Evolutionary conservation across 768 basidiomycete species (phyloP).

Genomic region (Lactarius tabidus): DNA sequence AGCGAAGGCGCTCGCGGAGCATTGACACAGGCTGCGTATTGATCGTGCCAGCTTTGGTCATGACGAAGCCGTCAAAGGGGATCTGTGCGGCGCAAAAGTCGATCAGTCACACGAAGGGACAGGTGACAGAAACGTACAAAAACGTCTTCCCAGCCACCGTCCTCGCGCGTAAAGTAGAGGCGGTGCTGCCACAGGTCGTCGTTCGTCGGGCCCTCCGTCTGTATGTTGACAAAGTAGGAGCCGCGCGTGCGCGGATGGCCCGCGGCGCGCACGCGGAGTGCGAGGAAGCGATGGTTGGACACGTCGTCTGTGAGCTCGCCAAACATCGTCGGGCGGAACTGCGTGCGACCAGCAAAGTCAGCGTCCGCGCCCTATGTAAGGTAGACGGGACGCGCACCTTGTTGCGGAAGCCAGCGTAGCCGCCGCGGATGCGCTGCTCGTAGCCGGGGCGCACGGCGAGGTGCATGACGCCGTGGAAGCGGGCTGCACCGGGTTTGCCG

Average conservation of each 20-base stretch:
- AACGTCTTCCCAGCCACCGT: conserved; percentile 76
- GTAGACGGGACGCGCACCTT: conserved; percentile 43
- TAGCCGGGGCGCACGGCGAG: conserved; percentile 63
- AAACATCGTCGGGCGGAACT: conserved; percentile 80
- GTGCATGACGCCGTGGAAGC: conserved; percentile 80
- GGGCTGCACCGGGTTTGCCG: conserved; percentile 45
- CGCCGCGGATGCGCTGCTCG: conserved; percentile 67
- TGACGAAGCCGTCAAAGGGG: conserved; percentile 71
- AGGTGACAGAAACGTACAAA: conserved; percentile 49
- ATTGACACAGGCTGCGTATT: conserved; percentile 70
- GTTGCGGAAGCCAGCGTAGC: conserved; percentile 89
- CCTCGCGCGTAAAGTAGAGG: conserved; percentile 66
- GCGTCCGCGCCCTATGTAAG: not conserved
- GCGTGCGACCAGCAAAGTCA: not conserved
- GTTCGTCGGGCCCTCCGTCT: conserved; percentile 76
- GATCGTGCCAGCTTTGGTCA: conserved; percentile 70
- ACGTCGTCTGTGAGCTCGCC: conserved; percentile 85
- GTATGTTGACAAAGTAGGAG: conserved; percentile 92
- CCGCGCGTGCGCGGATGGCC: conserved; percentile 74
- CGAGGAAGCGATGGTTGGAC: conserved; percentile 74
- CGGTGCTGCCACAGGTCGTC: conserved; percentile 95
- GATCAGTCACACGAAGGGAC: conserved; percentile 6
- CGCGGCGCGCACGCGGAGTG: conserved; percentile 69
- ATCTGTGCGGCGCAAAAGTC: conserved; percentile 51
- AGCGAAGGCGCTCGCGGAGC: conserved; percentile 68